Percentiles rank a stretch among this genome's conserved stretches.
phyloP scores from a whole-genome alignment of 2,329 filamentous ascomycete genomes.

The Chrysoporthe cubensis region DNA sequence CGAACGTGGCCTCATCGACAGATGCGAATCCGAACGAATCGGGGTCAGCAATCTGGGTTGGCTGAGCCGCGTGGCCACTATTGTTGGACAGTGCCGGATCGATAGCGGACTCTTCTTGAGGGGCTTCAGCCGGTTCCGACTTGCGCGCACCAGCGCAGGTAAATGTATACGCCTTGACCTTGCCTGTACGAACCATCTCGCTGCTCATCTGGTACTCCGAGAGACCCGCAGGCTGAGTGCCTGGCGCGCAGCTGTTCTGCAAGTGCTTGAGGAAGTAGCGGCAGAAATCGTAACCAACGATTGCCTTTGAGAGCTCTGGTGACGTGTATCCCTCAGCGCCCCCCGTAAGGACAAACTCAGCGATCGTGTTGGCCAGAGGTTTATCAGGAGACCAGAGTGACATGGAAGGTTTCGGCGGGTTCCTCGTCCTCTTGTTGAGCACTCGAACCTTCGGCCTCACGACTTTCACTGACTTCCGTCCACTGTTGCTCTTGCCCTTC shows the following conservation, averaged over 20 bases:
- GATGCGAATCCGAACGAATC: constrained; percentile 17
- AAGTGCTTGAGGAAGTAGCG: constrained; percentile 41
- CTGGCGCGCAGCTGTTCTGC: constrained; percentile 37
- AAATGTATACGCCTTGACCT: constrained; percentile 48
- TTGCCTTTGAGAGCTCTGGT: constrained; percentile 41
- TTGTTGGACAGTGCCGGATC: constrained; percentile 20
- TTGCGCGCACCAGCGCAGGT: constrained; percentile 31
- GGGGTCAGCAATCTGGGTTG: neutral
- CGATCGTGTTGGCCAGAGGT: constrained; percentile 41
- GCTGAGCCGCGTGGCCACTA: neutral
- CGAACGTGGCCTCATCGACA: constrained; percentile 15
- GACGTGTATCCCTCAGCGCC: constrained; percentile 41
- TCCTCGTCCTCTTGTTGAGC: constrained; percentile 25
- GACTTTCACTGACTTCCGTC: constrained; percentile 10
- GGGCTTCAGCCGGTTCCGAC: neutral
- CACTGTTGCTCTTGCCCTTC: constrained; percentile 14
- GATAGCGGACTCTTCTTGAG: constrained; percentile 13
- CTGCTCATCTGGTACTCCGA: constrained; percentile 44
- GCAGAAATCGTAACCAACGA: constrained; percentile 41
- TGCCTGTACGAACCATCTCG: constrained; percentile 43
- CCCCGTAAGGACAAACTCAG: constrained; percentile 40
- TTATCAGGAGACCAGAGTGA: constrained; percentile 40
- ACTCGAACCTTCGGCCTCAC: constrained; percentile 13
- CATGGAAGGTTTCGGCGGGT: constrained; percentile 15
- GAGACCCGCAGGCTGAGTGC: constrained; percentile 46